A percentile compares a stretch with the other conserved stretches of the same genome.
Conservation (phyloP, 2,329 filamentous ascomycete genomes). For the Talaromyces sp. region DNA sequence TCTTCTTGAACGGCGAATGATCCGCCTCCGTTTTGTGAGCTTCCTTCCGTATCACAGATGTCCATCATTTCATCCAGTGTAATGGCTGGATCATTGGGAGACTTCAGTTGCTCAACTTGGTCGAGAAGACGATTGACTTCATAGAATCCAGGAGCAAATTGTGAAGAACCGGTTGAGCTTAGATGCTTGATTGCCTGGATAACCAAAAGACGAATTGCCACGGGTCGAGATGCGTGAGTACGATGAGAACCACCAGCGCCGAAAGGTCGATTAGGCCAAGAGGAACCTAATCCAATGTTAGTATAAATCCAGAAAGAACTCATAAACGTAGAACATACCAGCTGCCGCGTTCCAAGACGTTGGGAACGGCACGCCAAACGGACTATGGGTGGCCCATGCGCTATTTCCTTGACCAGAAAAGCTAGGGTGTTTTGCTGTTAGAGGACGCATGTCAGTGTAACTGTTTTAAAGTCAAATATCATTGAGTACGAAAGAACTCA, state of each 20-base stretch:
- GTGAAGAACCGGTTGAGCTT: constrained; percentile 39
- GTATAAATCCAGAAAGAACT: neutral
- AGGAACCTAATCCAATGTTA: constrained; percentile 34
- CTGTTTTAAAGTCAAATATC: neutral
- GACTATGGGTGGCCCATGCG: constrained; percentile 35
- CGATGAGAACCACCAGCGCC: constrained; percentile 47
- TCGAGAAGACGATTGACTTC: constrained; percentile 61
- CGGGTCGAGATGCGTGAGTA: constrained; percentile 59
- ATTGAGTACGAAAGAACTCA: constrained; percentile 27
- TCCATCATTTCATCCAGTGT: constrained; percentile 69
- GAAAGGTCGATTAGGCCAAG: constrained; percentile 50
- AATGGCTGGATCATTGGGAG: constrained; percentile 54
- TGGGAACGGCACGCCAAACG: constrained; percentile 41
- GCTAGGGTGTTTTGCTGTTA: constrained; percentile 33
- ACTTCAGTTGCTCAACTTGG: constrained; percentile 64
- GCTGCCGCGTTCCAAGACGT: constrained; percentile 37
- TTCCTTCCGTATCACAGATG: constrained; percentile 89
- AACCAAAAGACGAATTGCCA: constrained; percentile 68
- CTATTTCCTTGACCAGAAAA: constrained; percentile 29
- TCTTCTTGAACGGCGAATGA: constrained; percentile 68
- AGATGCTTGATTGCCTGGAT: constrained; percentile 72
- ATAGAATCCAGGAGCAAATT: constrained; percentile 62
- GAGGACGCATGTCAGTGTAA: constrained; percentile 20
- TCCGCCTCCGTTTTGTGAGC: constrained; percentile 81
- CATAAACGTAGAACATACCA: constrained; percentile 28